These are phyloP conservation scores for Cutaneotrichosporon dermatis DNA, from an alignment of 1,284 basidiomycete species.

Conservation along the genomic window DNA sequence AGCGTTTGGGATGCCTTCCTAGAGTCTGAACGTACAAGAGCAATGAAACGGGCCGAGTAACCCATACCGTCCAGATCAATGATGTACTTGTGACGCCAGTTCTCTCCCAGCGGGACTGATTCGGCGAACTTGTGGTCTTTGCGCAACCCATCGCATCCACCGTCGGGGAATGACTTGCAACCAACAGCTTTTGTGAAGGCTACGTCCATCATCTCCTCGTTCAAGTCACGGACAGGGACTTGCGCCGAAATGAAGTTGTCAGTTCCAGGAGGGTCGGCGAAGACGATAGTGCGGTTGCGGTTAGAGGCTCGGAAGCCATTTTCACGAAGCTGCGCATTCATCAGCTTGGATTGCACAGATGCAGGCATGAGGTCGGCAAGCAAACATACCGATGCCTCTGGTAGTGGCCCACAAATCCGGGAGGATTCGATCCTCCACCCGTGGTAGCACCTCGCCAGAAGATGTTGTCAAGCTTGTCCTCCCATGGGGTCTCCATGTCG, in stretches of 20 bases:
- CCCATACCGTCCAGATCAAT: constrained; percentile 90
- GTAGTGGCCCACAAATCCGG: constrained; percentile 75
- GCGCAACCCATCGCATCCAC: constrained; percentile 68
- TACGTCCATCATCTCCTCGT: constrained; percentile 77
- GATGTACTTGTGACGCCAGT: constrained; percentile 90
- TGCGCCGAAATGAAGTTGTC: constrained; percentile 57
- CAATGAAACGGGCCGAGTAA: constrained; percentile 85
- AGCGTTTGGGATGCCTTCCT: constrained; percentile 21
- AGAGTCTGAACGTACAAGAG: constrained; percentile 57
- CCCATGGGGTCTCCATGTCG: constrained; percentile 71
- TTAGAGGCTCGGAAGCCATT: constrained; percentile 64
- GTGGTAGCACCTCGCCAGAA: constrained; percentile 78
- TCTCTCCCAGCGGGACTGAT: constrained; percentile 71
- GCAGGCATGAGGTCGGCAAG: too few relatives aligned
- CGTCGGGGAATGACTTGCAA: constrained; percentile 62
- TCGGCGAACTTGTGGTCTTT: constrained; percentile 69
- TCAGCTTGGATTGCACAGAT: too few relatives aligned
- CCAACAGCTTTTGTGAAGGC: constrained; percentile 78
- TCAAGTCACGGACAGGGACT: constrained; percentile 63
- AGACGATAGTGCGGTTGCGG: constrained; percentile 65
- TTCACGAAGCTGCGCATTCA: constrained; percentile 61
- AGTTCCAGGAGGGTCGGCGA: constrained; percentile 64
- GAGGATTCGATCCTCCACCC: constrained; percentile 80
- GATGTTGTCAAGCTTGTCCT: constrained; percentile 51
- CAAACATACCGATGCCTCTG: constrained; percentile 72